These are phyloP conservation scores for Tuber brumale DNA, from an alignment of 495 filamentous ascomycete species.

Conservation along the genomic window DNA sequence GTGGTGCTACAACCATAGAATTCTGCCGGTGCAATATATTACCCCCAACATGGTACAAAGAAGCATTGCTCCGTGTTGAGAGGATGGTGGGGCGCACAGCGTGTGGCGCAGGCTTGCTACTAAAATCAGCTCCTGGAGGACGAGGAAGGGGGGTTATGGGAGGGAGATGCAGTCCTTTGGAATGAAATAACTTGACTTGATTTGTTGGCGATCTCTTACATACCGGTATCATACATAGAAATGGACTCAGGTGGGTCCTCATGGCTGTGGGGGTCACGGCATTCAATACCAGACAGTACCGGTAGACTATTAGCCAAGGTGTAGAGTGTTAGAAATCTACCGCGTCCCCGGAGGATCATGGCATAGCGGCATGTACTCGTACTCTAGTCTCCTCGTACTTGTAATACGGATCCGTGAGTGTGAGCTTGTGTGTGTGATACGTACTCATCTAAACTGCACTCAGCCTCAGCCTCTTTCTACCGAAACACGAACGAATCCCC, in stretches of 20 bases:
- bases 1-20: not conserved
- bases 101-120: not conserved
- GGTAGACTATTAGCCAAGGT: not conserved
- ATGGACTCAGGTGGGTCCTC: not conserved
- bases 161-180: not conserved
- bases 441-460: not conserved
- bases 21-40: not conserved
- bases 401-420: not conserved
- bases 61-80: not conserved
- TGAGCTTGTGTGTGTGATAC: not conserved
- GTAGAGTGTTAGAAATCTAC: not conserved
- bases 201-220: not conserved
- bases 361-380: not conserved
- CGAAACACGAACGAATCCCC: not conserved
- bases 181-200: not conserved
- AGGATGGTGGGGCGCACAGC: not conserved
- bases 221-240: not conserved
- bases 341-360: not conserved
- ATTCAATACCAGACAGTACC: not conserved
- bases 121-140: not conserved
- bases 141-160: not conserved
- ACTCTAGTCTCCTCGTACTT: too few species aligned
- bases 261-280: not conserved
- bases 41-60: not conserved
- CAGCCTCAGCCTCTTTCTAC: slow-evolving; percentile 2